These are phyloP conservation scores for Fusarium napiforme DNA, from an alignment of 2,329 filamentous ascomycete genomes.

Conservation along the genomic window DNA sequence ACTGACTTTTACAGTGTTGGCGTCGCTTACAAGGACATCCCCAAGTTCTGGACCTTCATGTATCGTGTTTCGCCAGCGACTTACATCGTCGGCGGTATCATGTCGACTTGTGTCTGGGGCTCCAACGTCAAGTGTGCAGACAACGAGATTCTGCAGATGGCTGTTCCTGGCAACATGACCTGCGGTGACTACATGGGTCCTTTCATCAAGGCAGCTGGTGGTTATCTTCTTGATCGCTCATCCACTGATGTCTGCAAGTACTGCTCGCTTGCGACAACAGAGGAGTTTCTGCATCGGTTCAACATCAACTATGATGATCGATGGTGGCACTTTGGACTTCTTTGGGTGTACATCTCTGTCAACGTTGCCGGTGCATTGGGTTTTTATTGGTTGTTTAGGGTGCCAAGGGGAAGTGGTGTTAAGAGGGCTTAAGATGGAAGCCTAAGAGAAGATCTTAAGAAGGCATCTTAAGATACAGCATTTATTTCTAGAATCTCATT, in stretches of 20 bases:
- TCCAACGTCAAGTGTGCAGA: constrained; percentile 39
- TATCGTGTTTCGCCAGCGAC: constrained; percentile 76
- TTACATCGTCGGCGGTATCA: constrained; percentile 72
- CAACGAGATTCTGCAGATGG: constrained; percentile 64
- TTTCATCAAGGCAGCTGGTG: constrained; percentile 58
- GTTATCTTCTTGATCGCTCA: constrained; percentile 56
- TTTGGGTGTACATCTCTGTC: constrained; percentile 63
- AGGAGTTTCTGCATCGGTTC: constrained; percentile 52
- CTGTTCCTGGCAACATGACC: constrained; percentile 60
- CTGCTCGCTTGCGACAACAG: constrained; percentile 51
- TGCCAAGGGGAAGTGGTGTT: constrained; percentile 45
- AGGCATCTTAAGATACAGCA: neutral
- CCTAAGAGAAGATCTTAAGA: neutral
- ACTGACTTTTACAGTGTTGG: constrained; percentile 61
- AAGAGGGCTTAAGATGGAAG: constrained; percentile 17
- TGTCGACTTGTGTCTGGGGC: constrained; percentile 49
- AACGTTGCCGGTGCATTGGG: constrained; percentile 59
- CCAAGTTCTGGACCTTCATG: constrained; percentile 78
- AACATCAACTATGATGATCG: constrained; percentile 59
- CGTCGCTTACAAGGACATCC: constrained; percentile 64
- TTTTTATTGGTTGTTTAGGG: constrained; percentile 58
- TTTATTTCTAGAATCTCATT: too few relatives aligned
- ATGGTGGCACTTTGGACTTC: constrained; percentile 67
- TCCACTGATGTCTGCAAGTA: constrained; percentile 59
- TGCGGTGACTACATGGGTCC: constrained; percentile 62